Evolutionary conservation across 1,139 yeast species (phyloP).

Genomic region (Kodamaea suecica): DNA sequence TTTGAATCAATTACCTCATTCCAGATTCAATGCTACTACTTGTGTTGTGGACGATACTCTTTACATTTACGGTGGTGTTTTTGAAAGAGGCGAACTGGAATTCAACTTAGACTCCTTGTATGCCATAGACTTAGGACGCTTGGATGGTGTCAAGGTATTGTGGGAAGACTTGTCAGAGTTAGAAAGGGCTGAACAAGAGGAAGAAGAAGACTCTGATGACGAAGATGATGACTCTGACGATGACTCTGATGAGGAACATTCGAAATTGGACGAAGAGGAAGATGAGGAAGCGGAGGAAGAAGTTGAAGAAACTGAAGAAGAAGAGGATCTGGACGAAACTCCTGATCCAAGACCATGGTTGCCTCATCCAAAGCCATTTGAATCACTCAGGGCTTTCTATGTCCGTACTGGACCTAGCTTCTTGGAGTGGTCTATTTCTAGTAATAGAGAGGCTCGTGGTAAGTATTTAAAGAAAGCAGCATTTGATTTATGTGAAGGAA

Average conservation of each 20-base stretch:
- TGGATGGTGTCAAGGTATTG: slow-evolving; percentile 82
- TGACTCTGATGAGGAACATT: slow-evolving; percentile 50
- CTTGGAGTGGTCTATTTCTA: slow-evolving; percentile 88
- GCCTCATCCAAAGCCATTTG: slow-evolving; percentile 97
- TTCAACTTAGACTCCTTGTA: slow-evolving; percentile 82
- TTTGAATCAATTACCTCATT: slow-evolving; percentile 70
- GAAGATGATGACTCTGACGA: slow-evolving; percentile 66
- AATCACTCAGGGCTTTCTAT: slow-evolving; percentile 76
- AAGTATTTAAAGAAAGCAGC: slow-evolving; percentile 86
- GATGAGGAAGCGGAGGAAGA: slow-evolving; percentile 49
- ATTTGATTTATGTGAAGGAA: slow-evolving; percentile 85
- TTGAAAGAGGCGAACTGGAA: slow-evolving; percentile 86
- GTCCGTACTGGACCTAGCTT: slow-evolving; percentile 82
- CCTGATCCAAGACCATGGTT: slow-evolving; percentile 96
- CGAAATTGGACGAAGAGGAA: slow-evolving; percentile 41
- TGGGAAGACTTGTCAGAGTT: slow-evolving; percentile 83
- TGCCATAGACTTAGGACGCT: slow-evolving; percentile 76
- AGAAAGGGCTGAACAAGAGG: slow-evolving; percentile 55
- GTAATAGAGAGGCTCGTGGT: slow-evolving; percentile 83
- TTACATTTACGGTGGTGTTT: slow-evolving; percentile 89
- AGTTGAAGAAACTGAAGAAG: slow-evolving; percentile 59
- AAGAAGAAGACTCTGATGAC: slow-evolving; percentile 60
- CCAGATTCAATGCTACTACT: slow-evolving; percentile 82
- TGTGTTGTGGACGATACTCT: slow-evolving; percentile 83
- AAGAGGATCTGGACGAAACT: slow-evolving; percentile 62